Evolutionary conservation across 2,329 filamentous ascomycete species (phyloP).

Genomic region (Claviceps cyperi): DNA sequence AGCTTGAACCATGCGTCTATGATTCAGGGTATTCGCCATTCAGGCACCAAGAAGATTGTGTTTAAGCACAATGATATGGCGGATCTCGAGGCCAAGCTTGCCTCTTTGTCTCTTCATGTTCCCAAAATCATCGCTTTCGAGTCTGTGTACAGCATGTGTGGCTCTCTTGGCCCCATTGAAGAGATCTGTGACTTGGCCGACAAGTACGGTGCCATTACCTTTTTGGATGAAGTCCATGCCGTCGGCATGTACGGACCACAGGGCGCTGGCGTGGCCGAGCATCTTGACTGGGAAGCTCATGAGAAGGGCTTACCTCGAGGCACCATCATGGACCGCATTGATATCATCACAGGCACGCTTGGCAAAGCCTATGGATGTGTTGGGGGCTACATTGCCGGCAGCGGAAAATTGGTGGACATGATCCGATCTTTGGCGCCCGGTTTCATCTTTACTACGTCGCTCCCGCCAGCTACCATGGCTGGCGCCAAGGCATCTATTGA

Average conservation of each 20-base stretch:
- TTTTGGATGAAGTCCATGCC: constrained; percentile 95
- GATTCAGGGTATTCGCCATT: constrained; percentile 98
- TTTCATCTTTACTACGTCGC: constrained; percentile 97
- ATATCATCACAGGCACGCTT: constrained; percentile 94
- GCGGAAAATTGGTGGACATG: constrained; percentile 71
- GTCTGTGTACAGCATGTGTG: constrained; percentile 98
- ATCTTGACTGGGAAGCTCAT: constrained; percentile 87
- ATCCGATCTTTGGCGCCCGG: constrained; percentile 89
- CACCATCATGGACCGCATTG: constrained; percentile 87
- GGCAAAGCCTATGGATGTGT: constrained; percentile 98
- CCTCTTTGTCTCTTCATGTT: constrained; percentile 66
- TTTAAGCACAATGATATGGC: constrained; percentile 98
- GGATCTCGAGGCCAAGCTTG: constrained; percentile 84
- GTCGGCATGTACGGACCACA: constrained; percentile 98
- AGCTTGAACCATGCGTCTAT: constrained; percentile 96
- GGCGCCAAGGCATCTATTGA: constrained; percentile 84
- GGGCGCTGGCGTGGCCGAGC: constrained; percentile 91
- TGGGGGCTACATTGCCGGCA: constrained; percentile 93
- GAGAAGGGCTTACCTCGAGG: constrained; percentile 58
- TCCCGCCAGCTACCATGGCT: constrained; percentile 93
- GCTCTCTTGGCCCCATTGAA: constrained; percentile 89
- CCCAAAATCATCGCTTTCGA: constrained; percentile 99
- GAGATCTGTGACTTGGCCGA: constrained; percentile 92
- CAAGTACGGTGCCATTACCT: constrained; percentile 95
- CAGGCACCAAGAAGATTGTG: constrained; percentile 90